Evolutionary conservation across 139 green algal species (phyloP).

Genomic region (Chlorella sp.): DNA sequence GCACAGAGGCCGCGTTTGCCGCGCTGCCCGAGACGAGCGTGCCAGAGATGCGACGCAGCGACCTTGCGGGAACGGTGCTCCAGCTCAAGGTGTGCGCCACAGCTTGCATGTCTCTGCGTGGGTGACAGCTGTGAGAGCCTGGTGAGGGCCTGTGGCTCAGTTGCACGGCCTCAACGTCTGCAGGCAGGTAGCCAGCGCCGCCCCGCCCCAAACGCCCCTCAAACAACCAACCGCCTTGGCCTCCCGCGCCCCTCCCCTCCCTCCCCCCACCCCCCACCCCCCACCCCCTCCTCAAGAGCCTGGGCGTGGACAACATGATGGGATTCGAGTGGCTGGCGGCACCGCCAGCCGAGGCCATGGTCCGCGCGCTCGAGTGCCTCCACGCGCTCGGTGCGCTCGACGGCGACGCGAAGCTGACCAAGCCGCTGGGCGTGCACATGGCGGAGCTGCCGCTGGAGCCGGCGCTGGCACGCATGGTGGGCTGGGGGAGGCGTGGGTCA

Average conservation of each 20-base stretch:
- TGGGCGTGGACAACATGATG: constrained; percentile 95
- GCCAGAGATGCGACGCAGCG: constrained; percentile 98
- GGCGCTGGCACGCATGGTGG: constrained; percentile 85
- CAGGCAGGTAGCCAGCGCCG: no score
- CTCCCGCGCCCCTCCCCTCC: constrained; percentile 81
- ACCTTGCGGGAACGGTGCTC: constrained; percentile 81
- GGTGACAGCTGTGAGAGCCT: no score
- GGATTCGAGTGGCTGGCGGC: constrained; percentile 98
- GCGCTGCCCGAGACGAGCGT: no score
- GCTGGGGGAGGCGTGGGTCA: no score
- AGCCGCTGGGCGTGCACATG: constrained; percentile 69
- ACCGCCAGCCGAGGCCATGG: constrained; percentile 75
- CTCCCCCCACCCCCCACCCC: constrained; percentile 77
- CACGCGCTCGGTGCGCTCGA: constrained; percentile 89
- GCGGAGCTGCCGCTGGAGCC: constrained; percentile 98
- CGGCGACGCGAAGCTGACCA: constrained; percentile 29
- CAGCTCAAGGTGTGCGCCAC: constrained; percentile 79
- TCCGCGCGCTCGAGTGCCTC: constrained; percentile 89
- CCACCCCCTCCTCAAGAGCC: constrained; percentile 74
- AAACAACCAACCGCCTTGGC: no score
- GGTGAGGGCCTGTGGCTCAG: no score
- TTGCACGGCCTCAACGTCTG: no score
- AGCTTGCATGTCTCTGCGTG: background rate
- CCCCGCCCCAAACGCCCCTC: no score
- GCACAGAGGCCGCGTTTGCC: constrained; percentile 74